phyloP scores from a whole-genome alignment of 2,329 filamentous ascomycete genomes.

The Xylariaceae sp. region DNA sequence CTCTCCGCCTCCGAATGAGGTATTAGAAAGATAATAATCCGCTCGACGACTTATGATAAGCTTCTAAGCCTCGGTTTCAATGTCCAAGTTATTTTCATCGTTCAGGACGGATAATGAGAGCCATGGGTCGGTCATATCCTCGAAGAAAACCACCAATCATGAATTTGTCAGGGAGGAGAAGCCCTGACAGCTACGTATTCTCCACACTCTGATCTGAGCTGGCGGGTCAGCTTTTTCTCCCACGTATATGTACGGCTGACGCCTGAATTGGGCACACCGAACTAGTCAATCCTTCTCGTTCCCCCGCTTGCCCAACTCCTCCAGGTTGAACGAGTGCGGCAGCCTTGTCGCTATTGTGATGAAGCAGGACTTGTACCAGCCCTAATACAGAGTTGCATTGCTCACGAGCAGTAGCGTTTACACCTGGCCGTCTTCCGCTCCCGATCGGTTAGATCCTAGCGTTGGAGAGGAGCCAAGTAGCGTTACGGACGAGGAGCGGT shows the following conservation, averaged over 20 bases:
- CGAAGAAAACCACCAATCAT: slow-evolving; percentile 4
- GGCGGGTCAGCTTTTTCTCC: background rate
- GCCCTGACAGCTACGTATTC: background rate
- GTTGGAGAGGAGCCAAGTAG: background rate
- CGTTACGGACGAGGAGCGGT: background rate
- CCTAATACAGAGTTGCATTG: background rate
- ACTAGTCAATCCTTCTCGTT: background rate
- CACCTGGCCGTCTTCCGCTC: background rate
- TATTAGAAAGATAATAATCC: background rate
- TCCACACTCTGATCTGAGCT: background rate
- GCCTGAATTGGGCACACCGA: background rate
- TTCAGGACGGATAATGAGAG: slow-evolving; percentile 6
- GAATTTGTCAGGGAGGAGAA: background rate
- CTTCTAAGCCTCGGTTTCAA: background rate
- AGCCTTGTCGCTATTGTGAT: slow-evolving; percentile 4
- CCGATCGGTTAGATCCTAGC: background rate
- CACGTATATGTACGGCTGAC: background rate
- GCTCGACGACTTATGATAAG: background rate
- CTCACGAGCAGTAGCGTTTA: background rate
- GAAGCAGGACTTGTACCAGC: slow-evolving; percentile 11
- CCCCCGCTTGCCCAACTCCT: slow-evolving; percentile 13
- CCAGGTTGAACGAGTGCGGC: slow-evolving; percentile 9
- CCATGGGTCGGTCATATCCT: slow-evolving; percentile 2
- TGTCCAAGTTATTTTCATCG: background rate
- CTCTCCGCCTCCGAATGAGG: background rate